phyloP scores from a whole-genome alignment of 78 protist species.

The Acrasis kona region DNA sequence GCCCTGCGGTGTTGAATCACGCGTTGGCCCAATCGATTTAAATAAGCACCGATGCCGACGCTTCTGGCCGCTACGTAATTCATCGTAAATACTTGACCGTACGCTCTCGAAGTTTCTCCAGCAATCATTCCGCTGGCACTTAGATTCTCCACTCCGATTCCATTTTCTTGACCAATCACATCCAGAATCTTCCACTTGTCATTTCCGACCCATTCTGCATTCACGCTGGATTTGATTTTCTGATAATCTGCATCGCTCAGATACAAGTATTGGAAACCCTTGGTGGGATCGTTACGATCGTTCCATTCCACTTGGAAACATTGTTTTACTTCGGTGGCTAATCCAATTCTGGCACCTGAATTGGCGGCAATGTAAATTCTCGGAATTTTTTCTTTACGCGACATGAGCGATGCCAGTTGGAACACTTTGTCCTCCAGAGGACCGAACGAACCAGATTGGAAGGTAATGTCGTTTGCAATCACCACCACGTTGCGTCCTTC shows the following conservation, averaged over 20 bases:
- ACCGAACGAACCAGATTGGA: constrained; percentile 84
- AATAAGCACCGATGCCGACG: constrained; percentile 97
- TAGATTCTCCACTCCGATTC: constrained; percentile 95
- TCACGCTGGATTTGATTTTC: not conserved
- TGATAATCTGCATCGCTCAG: constrained; percentile 61
- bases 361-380: constrained; percentile 86
- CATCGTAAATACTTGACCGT: constrained; percentile 83
- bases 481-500: constrained; percentile 58
- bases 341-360: constrained; percentile 95
- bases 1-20: constrained; percentile 53
- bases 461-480: constrained; percentile 93
- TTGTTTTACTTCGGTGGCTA: constrained; percentile 75
- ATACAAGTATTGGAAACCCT: constrained; percentile 79
- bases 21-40: constrained; percentile 90
- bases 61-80: constrained; percentile 83
- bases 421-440: constrained; percentile 61
- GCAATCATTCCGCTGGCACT: constrained; percentile 92
- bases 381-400: constrained; percentile 74
- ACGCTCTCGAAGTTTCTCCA: constrained; percentile 90
- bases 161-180: constrained; percentile 72
- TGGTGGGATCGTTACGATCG: constrained; percentile 27
- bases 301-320: constrained; percentile 66
- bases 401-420: constrained; percentile 55
- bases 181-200: constrained; percentile 28
- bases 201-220: constrained; percentile 13